A percentile compares a stretch with the other conserved stretches of the same genome.
Conservation (phyloP, 305 asterid genomes). For the Fraxinus floribunda region DNA sequence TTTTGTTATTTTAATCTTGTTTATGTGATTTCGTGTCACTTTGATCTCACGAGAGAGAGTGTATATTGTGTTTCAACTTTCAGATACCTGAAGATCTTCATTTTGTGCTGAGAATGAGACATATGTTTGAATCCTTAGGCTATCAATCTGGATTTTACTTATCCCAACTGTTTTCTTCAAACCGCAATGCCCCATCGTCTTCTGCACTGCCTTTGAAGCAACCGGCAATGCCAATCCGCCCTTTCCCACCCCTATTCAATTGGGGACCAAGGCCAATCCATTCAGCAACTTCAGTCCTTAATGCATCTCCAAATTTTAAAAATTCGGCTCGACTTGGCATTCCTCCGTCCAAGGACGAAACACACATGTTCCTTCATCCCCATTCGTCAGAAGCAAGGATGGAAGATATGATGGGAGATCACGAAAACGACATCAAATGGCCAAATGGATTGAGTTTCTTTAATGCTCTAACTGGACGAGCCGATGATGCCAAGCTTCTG, state of each 20-base stretch:
- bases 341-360: constrained; percentile 58
- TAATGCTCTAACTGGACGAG: constrained; percentile 67
- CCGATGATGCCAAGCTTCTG: constrained; percentile 71
- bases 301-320: constrained; percentile 50
- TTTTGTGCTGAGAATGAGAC: constrained; percentile 96
- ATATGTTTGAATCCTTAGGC: constrained; percentile 86
- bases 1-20: neutral
- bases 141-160: constrained; percentile 92
- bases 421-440: constrained; percentile 86
- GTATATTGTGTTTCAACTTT: neutral
- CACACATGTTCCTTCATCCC: constrained; percentile 80
- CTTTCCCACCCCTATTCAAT: constrained; percentile 69
- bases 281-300: constrained; percentile 37
- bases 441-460: constrained; percentile 82
- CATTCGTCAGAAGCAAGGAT: constrained; percentile 47
- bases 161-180: constrained; percentile 89
- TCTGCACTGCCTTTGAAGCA: constrained; percentile 65
- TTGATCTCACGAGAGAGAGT: neutral
- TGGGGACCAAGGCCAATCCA: constrained; percentile 71
- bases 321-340: constrained; percentile 52
- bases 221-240: constrained; percentile 50
- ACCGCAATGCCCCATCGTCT: constrained; percentile 64
- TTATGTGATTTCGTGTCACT: neutral
- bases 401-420: constrained; percentile 55
- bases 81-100: constrained; percentile 97